Conservation (phyloP, 176 grass and related monocot genomes). For the Zea mays region DNA sequence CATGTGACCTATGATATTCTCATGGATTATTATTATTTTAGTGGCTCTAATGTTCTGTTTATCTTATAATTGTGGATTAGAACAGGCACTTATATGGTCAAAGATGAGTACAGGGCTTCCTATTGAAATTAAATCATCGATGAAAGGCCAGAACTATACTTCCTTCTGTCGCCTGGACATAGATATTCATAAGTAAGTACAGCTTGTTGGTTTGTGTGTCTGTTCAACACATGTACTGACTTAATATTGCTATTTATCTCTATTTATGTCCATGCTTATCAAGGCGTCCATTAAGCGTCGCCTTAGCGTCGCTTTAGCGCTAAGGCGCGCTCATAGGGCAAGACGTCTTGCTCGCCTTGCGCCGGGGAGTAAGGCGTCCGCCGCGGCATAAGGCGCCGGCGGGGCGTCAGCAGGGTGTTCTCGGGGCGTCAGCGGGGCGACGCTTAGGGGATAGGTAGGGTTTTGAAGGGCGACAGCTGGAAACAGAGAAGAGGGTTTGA, state of each 20-base stretch:
- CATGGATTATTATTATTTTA: constrained; percentile 12
- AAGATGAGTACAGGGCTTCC: constrained; percentile 99
- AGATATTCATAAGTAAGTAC: constrained; percentile 88
- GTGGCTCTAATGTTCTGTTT: background rate
- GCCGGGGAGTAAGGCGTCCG: no score
- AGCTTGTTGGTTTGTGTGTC: constrained; percentile 7
- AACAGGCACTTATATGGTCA: constrained; percentile 98
- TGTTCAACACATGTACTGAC: constrained; percentile 24
- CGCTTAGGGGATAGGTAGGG: no score
- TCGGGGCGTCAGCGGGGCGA: no score
- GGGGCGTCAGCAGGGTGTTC: no score
- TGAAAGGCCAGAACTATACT: constrained; percentile 77
- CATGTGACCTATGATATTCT: background rate
- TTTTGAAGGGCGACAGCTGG: no score
- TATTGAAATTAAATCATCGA: constrained; percentile 87
- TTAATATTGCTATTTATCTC: constrained; percentile 22
- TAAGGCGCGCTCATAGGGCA: no score
- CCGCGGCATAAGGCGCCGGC: no score
- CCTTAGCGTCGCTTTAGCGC: no score
- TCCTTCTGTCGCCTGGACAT: constrained; percentile 92
- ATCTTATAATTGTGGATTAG: constrained; percentile 10
- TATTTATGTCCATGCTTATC: background rate
- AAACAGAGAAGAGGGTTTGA: no score
- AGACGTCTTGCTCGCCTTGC: no score
- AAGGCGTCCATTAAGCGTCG: no score